Conservation (phyloP, 1,284 basidiomycete species). For the Ganoderma lucidum region DNA sequence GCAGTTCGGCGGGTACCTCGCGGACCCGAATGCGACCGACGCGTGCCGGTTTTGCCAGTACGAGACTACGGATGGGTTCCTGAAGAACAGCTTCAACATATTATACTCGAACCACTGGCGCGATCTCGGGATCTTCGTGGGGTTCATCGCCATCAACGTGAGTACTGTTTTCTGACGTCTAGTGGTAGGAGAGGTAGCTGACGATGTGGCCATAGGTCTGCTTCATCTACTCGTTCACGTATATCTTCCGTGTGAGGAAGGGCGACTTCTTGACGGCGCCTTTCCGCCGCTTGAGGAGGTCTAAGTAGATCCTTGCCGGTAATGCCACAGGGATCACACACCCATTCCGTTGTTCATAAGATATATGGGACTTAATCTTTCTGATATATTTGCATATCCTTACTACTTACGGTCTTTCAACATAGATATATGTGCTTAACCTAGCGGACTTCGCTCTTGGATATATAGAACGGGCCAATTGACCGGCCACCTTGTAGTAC, state of each 20-base stretch:
- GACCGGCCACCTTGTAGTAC: background rate
- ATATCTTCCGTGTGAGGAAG: conserved; percentile 30
- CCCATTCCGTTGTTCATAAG: background rate
- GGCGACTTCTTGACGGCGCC: conserved; percentile 22
- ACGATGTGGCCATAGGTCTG: conserved; percentile 35
- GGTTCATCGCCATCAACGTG: conserved; percentile 71
- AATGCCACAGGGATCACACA: background rate
- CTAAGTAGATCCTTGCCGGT: background rate
- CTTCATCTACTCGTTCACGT: conserved; percentile 42
- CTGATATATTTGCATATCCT: background rate
- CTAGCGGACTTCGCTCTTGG: background rate
- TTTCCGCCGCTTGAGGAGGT: conserved; percentile 14
- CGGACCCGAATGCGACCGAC: conserved; percentile 61
- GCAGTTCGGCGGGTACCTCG: conserved; percentile 69
- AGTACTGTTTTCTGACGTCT: conserved; percentile 20
- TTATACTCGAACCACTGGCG: conserved; percentile 66
- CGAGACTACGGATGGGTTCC: conserved; percentile 63
- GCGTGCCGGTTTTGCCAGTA: conserved; percentile 65
- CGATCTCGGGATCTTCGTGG: conserved; percentile 69
- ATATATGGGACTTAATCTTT: background rate
- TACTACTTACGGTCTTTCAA: conserved; percentile 3
- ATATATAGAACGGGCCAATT: background rate
- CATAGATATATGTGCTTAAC: background rate
- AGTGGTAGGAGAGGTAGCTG: background rate
- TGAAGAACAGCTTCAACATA: conserved; percentile 61